Conservation (phyloP, 2,329 filamentous ascomycete genomes). For the Drechslera avenae region DNA sequence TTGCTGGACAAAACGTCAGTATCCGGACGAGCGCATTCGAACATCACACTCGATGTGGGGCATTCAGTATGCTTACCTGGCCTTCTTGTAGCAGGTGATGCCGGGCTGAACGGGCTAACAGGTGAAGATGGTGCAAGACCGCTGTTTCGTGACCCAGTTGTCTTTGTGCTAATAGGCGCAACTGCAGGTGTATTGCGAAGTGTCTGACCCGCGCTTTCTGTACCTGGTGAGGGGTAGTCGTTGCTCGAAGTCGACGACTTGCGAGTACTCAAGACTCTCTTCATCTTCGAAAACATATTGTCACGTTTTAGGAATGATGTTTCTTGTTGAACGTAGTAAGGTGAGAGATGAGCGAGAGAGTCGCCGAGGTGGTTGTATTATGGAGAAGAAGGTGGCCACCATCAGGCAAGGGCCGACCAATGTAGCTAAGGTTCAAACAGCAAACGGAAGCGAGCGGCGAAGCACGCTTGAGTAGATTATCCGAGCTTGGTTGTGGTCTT, state of each 20-base stretch:
- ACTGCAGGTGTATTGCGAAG: neutral
- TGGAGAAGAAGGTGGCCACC: slow-evolving; percentile 13
- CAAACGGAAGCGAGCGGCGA: slow-evolving; percentile 7
- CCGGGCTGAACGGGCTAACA: slow-evolving; percentile 26
- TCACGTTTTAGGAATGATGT: slow-evolving; percentile 5
- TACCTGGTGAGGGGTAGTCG: slow-evolving; percentile 4
- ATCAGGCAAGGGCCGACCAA: slow-evolving; percentile 14
- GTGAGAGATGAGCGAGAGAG: slow-evolving; percentile 4
- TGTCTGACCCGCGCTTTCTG: slow-evolving; percentile 5
- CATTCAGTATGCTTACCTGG: slow-evolving; percentile 40
- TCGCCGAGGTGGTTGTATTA: slow-evolving; percentile 2
- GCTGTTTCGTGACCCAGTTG: slow-evolving; percentile 17
- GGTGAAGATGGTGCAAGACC: slow-evolving; percentile 22
- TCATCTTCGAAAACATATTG: slow-evolving; percentile 22
- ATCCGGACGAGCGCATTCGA: neutral
- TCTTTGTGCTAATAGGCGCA: slow-evolving; percentile 11
- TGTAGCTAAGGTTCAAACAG: neutral
- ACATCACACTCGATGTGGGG: neutral
- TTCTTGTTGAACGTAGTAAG: neutral
- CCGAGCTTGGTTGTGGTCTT: neutral
- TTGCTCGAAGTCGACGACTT: slow-evolving; percentile 15
- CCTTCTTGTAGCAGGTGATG: slow-evolving; percentile 45
- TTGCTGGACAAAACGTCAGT: slow-evolving; percentile 25
- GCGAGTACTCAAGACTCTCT: slow-evolving; percentile 21
- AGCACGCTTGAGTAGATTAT: slow-evolving; percentile 1